Conservation (phyloP, 352 stramenopile genomes). For the Phytophthora nicotianae region DNA sequence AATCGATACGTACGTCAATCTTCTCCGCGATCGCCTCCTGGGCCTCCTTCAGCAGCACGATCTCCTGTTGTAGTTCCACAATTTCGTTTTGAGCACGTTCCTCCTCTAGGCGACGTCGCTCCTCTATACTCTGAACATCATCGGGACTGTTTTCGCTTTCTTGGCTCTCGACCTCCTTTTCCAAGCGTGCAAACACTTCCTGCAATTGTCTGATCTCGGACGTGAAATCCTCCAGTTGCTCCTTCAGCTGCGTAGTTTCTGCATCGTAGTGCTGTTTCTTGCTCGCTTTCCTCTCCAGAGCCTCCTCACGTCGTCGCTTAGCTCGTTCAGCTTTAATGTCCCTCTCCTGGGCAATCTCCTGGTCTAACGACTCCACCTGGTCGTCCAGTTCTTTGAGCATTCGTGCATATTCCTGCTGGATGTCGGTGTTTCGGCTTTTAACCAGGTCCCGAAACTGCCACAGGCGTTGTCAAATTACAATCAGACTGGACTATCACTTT, state of each 20-base stretch:
- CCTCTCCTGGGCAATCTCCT: slow-evolving; percentile 57
- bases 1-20: slow-evolving; percentile 38
- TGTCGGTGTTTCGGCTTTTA: slow-evolving; percentile 71
- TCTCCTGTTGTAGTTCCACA: slow-evolving; percentile 60
- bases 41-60: slow-evolving; percentile 58
- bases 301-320: slow-evolving; percentile 46
- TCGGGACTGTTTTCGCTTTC: slow-evolving; percentile 27
- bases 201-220: slow-evolving; percentile 58
- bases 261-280: slow-evolving; percentile 39
- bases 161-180: slow-evolving; percentile 35
- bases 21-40: slow-evolving; percentile 54
- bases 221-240: slow-evolving; percentile 50
- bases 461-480: neutral
- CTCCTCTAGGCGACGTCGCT: slow-evolving; percentile 36
- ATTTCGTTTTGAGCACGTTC: slow-evolving; percentile 57
- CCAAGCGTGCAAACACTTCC: slow-evolving; percentile 51
- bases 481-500: neutral
- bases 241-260: slow-evolving; percentile 44
- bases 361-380: slow-evolving; percentile 49
- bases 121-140: slow-evolving; percentile 36
- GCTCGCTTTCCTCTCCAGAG: slow-evolving; percentile 25
- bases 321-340: slow-evolving; percentile 24
- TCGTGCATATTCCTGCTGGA: slow-evolving; percentile 77
- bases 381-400: slow-evolving; percentile 81
- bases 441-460: slow-evolving; percentile 66